These are phyloP conservation scores for Emmonsia crescens DNA, from an alignment of 2,329 filamentous ascomycete species.

Conservation along the genomic window DNA sequence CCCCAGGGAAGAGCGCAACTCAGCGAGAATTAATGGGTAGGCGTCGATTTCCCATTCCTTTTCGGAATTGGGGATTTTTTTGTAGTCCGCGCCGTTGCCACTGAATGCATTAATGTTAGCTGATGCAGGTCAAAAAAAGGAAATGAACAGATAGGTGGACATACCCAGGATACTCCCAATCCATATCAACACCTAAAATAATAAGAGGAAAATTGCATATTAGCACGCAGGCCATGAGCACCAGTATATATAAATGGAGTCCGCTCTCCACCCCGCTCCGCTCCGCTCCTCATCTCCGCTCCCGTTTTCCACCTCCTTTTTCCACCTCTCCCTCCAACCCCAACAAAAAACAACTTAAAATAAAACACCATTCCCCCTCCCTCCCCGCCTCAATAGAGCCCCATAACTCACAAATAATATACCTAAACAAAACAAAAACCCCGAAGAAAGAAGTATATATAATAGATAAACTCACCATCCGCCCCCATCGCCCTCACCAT, in stretches of 20 bases:
- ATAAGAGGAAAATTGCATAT: background rate
- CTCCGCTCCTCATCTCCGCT: background rate
- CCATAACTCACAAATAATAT: background rate
- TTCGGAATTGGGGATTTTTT: constrained; percentile 42
- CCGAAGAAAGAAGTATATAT: too few relatives aligned
- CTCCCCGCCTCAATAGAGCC: background rate
- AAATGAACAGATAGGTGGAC: background rate
- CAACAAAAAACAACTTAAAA: too few relatives aligned
- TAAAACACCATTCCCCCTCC: background rate
- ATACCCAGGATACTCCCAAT: constrained; percentile 44
- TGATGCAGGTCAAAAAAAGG: background rate
- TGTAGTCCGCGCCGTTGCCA: constrained; percentile 57
- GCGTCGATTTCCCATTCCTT: constrained; percentile 48
- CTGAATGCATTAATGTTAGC: background rate
- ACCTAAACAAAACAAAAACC: background rate
- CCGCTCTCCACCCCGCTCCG: background rate
- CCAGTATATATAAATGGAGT: background rate
- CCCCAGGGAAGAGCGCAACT: constrained; percentile 46
- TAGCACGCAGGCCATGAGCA: background rate
- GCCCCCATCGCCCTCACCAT: constrained; percentile 51
- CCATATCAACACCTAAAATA: constrained; percentile 40
- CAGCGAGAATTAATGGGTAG: constrained; percentile 47
- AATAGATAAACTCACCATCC: constrained; percentile 44
- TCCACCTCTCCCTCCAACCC: too few relatives aligned
- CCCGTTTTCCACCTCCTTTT: too few relatives aligned